Base-by-base conservation (phyloP, 1,139 yeast species). In the Debaryomyces psychrophilus region DNA sequence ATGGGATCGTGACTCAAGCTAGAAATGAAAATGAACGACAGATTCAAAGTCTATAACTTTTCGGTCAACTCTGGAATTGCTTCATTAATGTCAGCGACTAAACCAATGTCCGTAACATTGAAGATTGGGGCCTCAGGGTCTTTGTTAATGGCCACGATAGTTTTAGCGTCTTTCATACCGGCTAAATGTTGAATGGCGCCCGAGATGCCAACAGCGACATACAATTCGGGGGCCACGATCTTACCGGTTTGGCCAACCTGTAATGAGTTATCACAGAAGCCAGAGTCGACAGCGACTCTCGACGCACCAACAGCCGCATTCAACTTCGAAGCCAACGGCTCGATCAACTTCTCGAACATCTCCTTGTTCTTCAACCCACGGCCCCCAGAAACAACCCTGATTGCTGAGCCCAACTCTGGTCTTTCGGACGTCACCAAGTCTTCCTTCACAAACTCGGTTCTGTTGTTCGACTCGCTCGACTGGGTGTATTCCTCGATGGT, bases 241-340 rank as follows among this genome's bases (percentile, higher is more conserved):
- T 93, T 93, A 60, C 99, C 99, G 9, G 99, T 93, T 72, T 93
- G 99, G 45, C 99, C 99, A 50, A 93, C 93, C 71, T 93, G 99
- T 56, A 93, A 79, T n/a, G 98, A 90, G 70, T 93, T 93, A 64
- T 93, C 98, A 61, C 96, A 92, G 66, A 82, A 90, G 0, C 97
- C 98, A 40, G 95, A 80, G 67, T 93, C 99, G 25, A 93, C 99
- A 15, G 98, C 98, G 14, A 97, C 99, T 67, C 99, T 85, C 6
- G 97, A 90, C 8, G 99, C 99, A 61, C 99, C 99, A 43, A 93
- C 87, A 43, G 96, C 98, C 2, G 98, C 99, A 48, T 84, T 82
- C 50, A 93, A 72, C 51, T 88, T 80, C 47, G 82, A 83, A 9
- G 99, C 98, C 55, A 93, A 77, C 43, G 99, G 99, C 54, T 79